Percentiles rank a stretch among this genome's conserved stretches.
phyloP scores from a whole-genome alignment of 2,329 filamentous ascomycete genomes.

The Tolypocladium guangdongense region DNA sequence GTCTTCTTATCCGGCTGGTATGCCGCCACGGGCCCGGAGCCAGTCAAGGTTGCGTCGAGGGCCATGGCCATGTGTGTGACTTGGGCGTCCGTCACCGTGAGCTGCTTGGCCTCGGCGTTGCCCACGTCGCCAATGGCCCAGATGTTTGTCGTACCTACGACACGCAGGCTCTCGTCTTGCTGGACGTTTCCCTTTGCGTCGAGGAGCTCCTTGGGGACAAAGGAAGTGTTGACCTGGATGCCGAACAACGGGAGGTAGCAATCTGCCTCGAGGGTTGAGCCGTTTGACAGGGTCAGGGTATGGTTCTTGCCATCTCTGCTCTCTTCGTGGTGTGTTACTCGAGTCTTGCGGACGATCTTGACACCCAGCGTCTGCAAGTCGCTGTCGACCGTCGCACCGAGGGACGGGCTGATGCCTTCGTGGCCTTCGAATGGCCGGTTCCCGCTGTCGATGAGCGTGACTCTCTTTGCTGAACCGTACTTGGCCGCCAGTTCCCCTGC shows the following conservation, averaged over 20 bases:
- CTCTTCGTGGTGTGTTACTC: slow-evolving; percentile 14
- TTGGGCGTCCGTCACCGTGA: slow-evolving; percentile 20
- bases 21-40: background rate
- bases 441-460: slow-evolving; percentile 9
- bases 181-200: slow-evolving; percentile 20
- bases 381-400: slow-evolving; percentile 16
- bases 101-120: slow-evolving; percentile 26
- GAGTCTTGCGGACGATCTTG: slow-evolving; percentile 13
- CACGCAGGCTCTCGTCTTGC: slow-evolving; percentile 22
- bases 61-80: slow-evolving; percentile 20
- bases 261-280: slow-evolving; percentile 18
- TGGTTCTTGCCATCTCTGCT: slow-evolving; percentile 3
- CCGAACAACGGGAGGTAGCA: slow-evolving; percentile 36
- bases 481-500: slow-evolving; percentile 21
- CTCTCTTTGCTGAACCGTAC: slow-evolving; percentile 14
- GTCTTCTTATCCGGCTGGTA: slow-evolving; percentile 14
- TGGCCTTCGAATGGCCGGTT: background rate
- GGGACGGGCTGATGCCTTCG: slow-evolving; percentile 8
- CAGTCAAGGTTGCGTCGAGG: slow-evolving; percentile 15
- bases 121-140: slow-evolving; percentile 33
- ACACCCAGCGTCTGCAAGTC: slow-evolving; percentile 17
- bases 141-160: slow-evolving; percentile 21
- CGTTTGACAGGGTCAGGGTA: slow-evolving; percentile 18
- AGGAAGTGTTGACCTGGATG: slow-evolving; percentile 28
- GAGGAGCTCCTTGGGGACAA: slow-evolving; percentile 22